phyloP scores from a whole-genome alignment of 164 flowering plant genomes.

The Malania oleifera region DNA sequence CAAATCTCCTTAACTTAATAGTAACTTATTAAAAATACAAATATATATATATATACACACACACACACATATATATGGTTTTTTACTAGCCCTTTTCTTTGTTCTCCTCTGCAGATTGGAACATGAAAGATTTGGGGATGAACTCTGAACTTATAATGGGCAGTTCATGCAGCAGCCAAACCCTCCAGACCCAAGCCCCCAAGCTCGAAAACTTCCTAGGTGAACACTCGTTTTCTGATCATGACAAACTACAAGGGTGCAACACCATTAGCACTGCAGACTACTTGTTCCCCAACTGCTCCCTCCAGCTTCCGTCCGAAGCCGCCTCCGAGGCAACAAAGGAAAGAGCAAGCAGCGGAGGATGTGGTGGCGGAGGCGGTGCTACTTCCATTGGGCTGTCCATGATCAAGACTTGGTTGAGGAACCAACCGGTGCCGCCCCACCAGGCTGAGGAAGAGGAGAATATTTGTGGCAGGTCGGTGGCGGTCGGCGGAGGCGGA shows the following conservation, averaged over 20 bases:
- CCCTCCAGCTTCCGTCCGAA: slow-evolving; percentile 28
- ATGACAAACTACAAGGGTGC: slow-evolving; percentile 23
- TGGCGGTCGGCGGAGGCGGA: slow-evolving; percentile 7
- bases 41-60: too few species aligned
- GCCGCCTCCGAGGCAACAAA: background rate
- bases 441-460: slow-evolving; percentile 13
- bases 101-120: slow-evolving; percentile 57
- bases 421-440: slow-evolving; percentile 49
- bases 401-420: slow-evolving; percentile 87
- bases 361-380: background rate
- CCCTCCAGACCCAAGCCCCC: slow-evolving; percentile 41
- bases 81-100: background rate
- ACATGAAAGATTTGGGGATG: slow-evolving; percentile 36
- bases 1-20: too few species aligned
- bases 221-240: slow-evolving; percentile 38
- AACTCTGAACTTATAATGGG: slow-evolving; percentile 32
- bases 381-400: slow-evolving; percentile 58
- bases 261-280: slow-evolving; percentile 16
- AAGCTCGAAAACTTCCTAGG: slow-evolving; percentile 91
- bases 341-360: slow-evolving; percentile 3
- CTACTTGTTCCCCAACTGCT: slow-evolving; percentile 34
- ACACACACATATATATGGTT: background rate
- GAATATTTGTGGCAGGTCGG: slow-evolving; percentile 10
- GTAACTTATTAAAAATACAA: too few species aligned
- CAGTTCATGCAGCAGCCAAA: slow-evolving; percentile 34